These are phyloP conservation scores for Hypoxylon cercidicola DNA, from an alignment of 495 filamentous ascomycete species.

Conservation along the genomic window DNA sequence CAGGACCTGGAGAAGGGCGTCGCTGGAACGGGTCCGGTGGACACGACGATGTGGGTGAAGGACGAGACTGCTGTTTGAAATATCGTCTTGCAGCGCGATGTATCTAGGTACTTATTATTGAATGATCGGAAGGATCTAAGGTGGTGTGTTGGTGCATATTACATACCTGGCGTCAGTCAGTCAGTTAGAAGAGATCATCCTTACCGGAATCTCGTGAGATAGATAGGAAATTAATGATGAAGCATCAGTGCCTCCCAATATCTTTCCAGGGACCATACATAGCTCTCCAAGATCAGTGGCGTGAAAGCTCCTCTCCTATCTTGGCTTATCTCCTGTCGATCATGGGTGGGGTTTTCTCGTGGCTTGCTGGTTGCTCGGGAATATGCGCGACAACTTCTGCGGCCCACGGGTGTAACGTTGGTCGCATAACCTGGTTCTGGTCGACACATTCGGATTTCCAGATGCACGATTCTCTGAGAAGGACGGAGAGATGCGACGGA, in stretches of 20 bases:
- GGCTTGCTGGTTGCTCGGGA: background rate
- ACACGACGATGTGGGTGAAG: background rate
- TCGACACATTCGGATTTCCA: background rate
- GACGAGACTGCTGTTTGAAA: slow-evolving; percentile 19
- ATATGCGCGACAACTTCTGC: background rate
- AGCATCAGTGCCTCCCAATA: too few species aligned
- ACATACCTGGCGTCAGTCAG: too few species aligned
- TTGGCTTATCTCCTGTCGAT: slow-evolving; percentile 10
- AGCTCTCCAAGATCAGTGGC: too few species aligned
- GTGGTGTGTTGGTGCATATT: background rate
- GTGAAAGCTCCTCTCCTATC: slow-evolving; percentile 1
- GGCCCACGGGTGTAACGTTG: slow-evolving; percentile 22
- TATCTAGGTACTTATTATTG: too few species aligned
- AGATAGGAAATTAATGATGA: too few species aligned
- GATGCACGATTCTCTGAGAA: background rate
- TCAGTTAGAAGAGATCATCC: too few species aligned
- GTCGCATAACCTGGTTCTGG: background rate
- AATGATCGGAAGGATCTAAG: too few species aligned
- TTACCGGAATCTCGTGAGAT: too few species aligned
- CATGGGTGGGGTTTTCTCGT: background rate
- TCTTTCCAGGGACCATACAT: too few species aligned
- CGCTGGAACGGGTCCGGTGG: slow-evolving; percentile 15
- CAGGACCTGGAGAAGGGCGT: background rate
- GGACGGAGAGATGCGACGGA: slow-evolving; percentile 6
- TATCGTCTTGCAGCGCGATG: background rate